Conservation (phyloP, 1,139 yeast genomes). For the Saccharomyces hybrid region DNA sequence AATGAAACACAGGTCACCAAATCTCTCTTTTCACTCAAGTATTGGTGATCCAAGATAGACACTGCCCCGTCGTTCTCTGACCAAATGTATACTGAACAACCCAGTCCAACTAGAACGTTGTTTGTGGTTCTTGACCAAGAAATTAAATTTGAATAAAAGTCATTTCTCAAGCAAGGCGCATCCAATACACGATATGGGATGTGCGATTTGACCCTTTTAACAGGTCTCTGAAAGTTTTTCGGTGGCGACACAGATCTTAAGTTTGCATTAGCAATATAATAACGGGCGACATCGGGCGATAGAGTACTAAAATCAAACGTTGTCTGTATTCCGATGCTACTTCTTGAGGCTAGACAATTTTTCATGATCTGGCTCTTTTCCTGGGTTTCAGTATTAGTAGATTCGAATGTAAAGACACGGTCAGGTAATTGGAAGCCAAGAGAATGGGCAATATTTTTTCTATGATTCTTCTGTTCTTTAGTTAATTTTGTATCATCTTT, state of each 20-base stretch:
- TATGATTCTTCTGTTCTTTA: constrained; percentile 22
- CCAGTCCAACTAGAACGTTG: constrained; percentile 64
- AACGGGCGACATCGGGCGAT: constrained; percentile 19
- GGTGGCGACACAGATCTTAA: neutral
- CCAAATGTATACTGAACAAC: constrained; percentile 60
- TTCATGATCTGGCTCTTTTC: neutral
- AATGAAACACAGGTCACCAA: constrained; percentile 54
- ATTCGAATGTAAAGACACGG: constrained; percentile 15
- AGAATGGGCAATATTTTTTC: constrained; percentile 42
- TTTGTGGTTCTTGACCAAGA: constrained; percentile 59
- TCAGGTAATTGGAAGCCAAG: constrained; percentile 36
- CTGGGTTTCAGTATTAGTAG: constrained; percentile 3
- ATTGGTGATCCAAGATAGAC: constrained; percentile 31
- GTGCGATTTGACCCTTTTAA: constrained; percentile 27
- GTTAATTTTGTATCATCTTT: neutral
- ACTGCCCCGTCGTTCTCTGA: constrained; percentile 43
- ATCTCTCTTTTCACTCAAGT: constrained; percentile 31
- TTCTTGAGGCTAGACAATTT: constrained; percentile 4
- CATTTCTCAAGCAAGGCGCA: constrained; percentile 72
- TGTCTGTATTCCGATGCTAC: constrained; percentile 13
- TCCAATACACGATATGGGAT: constrained; percentile 49
- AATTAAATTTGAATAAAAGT: constrained; percentile 70
- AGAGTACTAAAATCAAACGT: constrained; percentile 10
- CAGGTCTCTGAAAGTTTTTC: constrained; percentile 10
- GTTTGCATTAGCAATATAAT: constrained; percentile 12